These are phyloP conservation scores for Colletotrichum tofieldiae DNA, from an alignment of 2,329 filamentous ascomycete species.

Conservation along the genomic window DNA sequence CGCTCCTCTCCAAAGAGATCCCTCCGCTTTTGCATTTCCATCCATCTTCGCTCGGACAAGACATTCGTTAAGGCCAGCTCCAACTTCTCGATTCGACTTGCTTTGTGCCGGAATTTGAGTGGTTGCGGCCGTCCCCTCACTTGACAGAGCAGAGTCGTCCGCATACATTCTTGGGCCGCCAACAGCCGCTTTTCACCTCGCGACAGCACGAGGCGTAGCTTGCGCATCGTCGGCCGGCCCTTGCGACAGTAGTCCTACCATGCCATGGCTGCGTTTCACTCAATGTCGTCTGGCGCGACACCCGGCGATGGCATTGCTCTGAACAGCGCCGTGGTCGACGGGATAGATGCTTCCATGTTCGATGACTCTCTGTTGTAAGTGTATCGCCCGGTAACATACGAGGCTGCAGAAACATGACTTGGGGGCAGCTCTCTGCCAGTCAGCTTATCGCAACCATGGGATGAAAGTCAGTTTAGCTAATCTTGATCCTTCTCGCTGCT, in stretches of 20 bases:
- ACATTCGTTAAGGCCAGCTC: conserved; percentile 27
- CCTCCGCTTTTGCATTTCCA: conserved; percentile 39
- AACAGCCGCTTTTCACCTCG: neutral
- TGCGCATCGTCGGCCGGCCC: conserved; percentile 45
- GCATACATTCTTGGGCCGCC: neutral
- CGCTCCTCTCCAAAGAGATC: conserved; percentile 22
- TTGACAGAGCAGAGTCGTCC: neutral
- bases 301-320: conserved; percentile 64
- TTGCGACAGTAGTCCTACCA: conserved; percentile 52
- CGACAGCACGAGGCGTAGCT: conserved; percentile 8
- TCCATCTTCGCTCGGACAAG: conserved; percentile 27
- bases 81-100: conserved; percentile 2
- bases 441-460: conserved; percentile 8
- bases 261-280: conserved; percentile 73
- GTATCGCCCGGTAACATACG: conserved; percentile 46
- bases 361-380: conserved; percentile 72
- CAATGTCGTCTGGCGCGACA: conserved; percentile 64
- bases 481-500: neutral
- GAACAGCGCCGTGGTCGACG: conserved; percentile 63
- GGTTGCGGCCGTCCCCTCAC: conserved; percentile 2
- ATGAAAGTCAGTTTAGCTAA: conserved; percentile 41
- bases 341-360: conserved; percentile 67
- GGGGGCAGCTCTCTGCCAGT: neutral
- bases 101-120: conserved; percentile 12
- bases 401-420: neutral